Percentiles rank a stretch among this genome's conserved stretches.
Conservation (phyloP, 306 rosid genomes). For the Sophora flavescens region DNA sequence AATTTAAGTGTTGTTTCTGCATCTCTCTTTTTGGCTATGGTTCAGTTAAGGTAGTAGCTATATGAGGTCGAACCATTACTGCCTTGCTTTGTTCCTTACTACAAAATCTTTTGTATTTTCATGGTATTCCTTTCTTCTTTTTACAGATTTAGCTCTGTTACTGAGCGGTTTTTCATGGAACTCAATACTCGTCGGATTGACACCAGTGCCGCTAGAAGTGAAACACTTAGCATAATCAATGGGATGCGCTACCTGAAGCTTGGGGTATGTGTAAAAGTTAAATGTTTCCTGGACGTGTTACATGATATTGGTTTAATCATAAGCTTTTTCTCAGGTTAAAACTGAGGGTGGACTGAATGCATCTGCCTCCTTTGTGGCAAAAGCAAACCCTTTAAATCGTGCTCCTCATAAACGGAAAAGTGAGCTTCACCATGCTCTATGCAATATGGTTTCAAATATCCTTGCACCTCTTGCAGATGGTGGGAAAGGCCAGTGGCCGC, state of each 20-base stretch:
- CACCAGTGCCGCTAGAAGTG: slow-evolving; percentile 91
- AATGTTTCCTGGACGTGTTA: slow-evolving; percentile 40
- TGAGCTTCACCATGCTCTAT: slow-evolving; percentile 96
- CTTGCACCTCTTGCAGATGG: slow-evolving; percentile 99
- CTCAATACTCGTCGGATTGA: slow-evolving; percentile 92
- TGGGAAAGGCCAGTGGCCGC: slow-evolving; percentile 99
- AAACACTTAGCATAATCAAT: slow-evolving; percentile 92
- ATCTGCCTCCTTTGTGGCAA: slow-evolving; percentile 98
- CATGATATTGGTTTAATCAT: slow-evolving; percentile 48
- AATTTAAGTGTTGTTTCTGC: slow-evolving; percentile 25
- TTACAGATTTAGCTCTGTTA: slow-evolving; percentile 95
- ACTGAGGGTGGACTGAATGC: slow-evolving; percentile 99
- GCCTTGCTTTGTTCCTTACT: slow-evolving; percentile 5
- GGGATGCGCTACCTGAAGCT: slow-evolving; percentile 99
- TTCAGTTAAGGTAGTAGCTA: slow-evolving; percentile 40
- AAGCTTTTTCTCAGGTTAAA: slow-evolving; percentile 76
- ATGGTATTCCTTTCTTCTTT: slow-evolving; percentile 42
- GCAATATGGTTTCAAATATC: slow-evolving; percentile 96
- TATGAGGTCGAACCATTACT: slow-evolving; percentile 31
- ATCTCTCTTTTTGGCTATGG: slow-evolving; percentile 16
- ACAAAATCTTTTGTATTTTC: slow-evolving; percentile 15
- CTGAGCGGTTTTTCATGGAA: slow-evolving; percentile 99
- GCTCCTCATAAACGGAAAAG: slow-evolving; percentile 96
- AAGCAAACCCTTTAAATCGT: slow-evolving; percentile 98
- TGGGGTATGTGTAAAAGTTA: slow-evolving; percentile 74